Base-by-base conservation (phyloP, 2,329 filamentous ascomycete genomes). In the Fusarium sp. region DNA sequence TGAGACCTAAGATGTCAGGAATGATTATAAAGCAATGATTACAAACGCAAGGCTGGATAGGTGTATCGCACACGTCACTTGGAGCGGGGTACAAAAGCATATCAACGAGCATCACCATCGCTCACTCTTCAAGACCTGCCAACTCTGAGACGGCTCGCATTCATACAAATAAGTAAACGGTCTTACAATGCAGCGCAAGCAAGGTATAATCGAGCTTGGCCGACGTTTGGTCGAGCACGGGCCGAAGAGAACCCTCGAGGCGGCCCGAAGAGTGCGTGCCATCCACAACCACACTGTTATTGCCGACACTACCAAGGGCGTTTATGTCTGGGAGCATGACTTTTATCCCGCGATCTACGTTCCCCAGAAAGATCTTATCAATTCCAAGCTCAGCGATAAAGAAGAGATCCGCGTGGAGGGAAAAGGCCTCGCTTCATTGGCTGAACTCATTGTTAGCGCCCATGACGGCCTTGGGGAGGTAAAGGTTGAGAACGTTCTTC, bases 281-380 rank as follows among this genome's bases (percentile, higher is more conserved):
- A 63, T 83, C 11, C 77, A 80, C 65, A 81, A 83, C 65, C 74
- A 78, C 27, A 73, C 72, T 6, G 76, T 75, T 65, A 80, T 84
- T 27, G 79, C 83, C 17, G 85, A 86, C 66, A 84, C 84, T 0
- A 81, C 79, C 1, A 68, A 78, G 25, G 84, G 82, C 3, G 62
- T 80, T 17, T 82, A 81, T 65, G 81, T 86, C 10, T 86, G 85
- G 85, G 85, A 86, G 73, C 86, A 89, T 68, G 81, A 84, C 1
- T 84, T 79, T 64, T 89, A 87, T 74, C 87, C 86, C 2, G 82
- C 87, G 30, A 84, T 83, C 66, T 87, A 86, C 63, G 75, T 87
- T 4, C 84, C 84, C 0, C 57, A 62, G 1, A 50, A 68, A 0
- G 80, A 79, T 43, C 66, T 84, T 6, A 76, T 67, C 11, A 76